These are phyloP conservation scores for Camellia granthamiana DNA, from an alignment of 148 eudicot species.

Conservation along the genomic window DNA sequence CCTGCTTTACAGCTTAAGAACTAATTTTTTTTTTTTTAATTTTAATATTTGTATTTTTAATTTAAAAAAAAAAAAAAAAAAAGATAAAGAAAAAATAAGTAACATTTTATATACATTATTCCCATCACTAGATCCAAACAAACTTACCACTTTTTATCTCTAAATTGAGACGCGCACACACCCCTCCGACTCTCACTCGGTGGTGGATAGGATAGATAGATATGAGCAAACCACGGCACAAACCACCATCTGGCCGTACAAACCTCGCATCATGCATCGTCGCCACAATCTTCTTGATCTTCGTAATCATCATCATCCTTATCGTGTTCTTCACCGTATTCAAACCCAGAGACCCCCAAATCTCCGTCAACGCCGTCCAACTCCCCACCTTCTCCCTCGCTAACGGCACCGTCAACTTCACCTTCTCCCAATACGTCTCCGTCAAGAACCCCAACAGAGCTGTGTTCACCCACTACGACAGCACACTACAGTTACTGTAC, in stretches of 20 bases:
- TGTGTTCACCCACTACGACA: conserved; percentile 73
- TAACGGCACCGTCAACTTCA: conserved; percentile 67
- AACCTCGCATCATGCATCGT: conserved; percentile 74
- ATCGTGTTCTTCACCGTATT: conserved; percentile 69
- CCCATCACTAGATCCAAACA: background rate
- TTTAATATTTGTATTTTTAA: too few relatives aligned
- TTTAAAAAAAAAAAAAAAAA: too few relatives aligned
- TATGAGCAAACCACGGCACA: conserved; percentile 27
- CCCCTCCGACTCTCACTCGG: background rate
- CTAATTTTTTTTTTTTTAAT: too few relatives aligned
- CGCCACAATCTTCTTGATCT: conserved; percentile 64
- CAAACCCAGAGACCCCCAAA: conserved; percentile 60
- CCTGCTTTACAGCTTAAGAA: too few relatives aligned
- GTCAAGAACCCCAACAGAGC: conserved; percentile 72
- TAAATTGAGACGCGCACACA: background rate
- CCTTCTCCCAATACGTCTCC: conserved; percentile 81
- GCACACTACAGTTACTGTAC: conserved; percentile 68
- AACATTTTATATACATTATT: too few relatives aligned
- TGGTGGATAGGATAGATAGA: background rate
- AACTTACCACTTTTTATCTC: background rate
- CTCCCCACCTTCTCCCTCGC: conserved; percentile 71
- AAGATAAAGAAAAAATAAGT: too few relatives aligned
- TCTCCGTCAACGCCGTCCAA: conserved; percentile 61
- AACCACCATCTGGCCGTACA: conserved; percentile 42
- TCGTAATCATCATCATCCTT: conserved; percentile 48